Evolutionary conservation across 257 asterid species (phyloP).

Genomic region (Cynanchum wilfordii): DNA sequence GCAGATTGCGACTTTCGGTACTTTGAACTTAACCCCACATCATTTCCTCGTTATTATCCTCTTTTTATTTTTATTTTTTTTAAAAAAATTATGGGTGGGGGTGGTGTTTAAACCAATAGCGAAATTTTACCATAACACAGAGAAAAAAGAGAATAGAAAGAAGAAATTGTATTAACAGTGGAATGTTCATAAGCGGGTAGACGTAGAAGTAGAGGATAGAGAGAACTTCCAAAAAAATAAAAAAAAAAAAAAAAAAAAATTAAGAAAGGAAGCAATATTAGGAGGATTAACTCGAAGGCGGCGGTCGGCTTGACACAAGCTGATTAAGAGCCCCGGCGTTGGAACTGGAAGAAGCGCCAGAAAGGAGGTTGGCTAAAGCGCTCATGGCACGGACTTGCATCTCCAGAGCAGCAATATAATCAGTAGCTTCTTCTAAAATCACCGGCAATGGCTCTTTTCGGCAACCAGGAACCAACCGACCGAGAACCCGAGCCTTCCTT

Average conservation of each 20-base stretch:
- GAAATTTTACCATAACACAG: neutral
- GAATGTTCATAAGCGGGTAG: slow-evolving; percentile 18
- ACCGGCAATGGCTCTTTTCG: slow-evolving; percentile 81
- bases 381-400: slow-evolving; percentile 98
- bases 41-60: neutral
- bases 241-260: neutral
- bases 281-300: slow-evolving; percentile 30
- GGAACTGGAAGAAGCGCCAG: slow-evolving; percentile 35
- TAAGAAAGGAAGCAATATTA: slow-evolving; percentile 8
- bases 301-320: slow-evolving; percentile 35
- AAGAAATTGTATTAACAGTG: slow-evolving; percentile 17
- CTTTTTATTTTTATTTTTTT: neutral
- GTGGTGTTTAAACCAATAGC: neutral
- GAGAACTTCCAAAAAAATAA: neutral
- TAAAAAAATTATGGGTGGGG: too few relatives aligned
- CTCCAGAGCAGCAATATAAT: slow-evolving; percentile 90
- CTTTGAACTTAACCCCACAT: slow-evolving; percentile 7
- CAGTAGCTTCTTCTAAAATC: slow-evolving; percentile 77
- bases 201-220: slow-evolving; percentile 7
- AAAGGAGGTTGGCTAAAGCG: slow-evolving; percentile 68
- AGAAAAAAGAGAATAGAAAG: neutral
- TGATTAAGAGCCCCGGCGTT: slow-evolving; percentile 29
- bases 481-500: slow-evolving; percentile 59
- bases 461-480: slow-evolving; percentile 89
- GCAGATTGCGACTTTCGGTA: slow-evolving; percentile 2